Evolutionary conservation across 768 basidiomycete genomes (phyloP).

Genomic region (Mycena sanguinolenta): DNA sequence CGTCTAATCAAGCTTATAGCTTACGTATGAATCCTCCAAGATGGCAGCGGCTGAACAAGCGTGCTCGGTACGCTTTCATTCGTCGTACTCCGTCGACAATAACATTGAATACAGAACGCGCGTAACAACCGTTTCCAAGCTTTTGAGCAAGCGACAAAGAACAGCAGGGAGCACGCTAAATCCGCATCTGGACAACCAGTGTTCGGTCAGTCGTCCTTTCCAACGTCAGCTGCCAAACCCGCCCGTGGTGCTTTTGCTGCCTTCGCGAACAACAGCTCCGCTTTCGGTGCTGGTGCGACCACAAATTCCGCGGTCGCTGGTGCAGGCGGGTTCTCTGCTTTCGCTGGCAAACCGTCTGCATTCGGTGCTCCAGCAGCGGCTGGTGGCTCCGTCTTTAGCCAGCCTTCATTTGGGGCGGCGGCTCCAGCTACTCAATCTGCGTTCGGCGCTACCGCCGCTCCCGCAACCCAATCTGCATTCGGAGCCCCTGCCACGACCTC

Average conservation of each 20-base stretch:
- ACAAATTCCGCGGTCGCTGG: conserved; percentile 45
- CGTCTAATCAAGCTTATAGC: conserved; percentile 42
- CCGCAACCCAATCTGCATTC: conserved; percentile 41
- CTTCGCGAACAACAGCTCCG: conserved; percentile 31
- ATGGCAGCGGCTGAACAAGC: conserved; percentile 66
- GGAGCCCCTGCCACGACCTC: conserved; percentile 26
- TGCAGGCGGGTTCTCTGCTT: conserved; percentile 38
- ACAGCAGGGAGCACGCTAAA: conserved; percentile 43
- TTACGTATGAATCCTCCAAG: conserved; percentile 70
- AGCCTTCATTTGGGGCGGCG: conserved; percentile 34
- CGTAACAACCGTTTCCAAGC: conserved; percentile 62
- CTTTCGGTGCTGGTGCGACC: conserved; percentile 38
- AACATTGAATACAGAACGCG: conserved; percentile 54
- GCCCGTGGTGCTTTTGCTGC: conserved; percentile 29
- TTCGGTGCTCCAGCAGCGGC: conserved; percentile 31
- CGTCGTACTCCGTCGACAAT: neutral
- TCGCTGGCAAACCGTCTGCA: conserved; percentile 32
- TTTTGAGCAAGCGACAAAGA: conserved; percentile 65
- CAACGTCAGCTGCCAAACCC: conserved; percentile 34
- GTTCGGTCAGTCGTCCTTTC: conserved; percentile 42
- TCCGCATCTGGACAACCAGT: conserved; percentile 51
- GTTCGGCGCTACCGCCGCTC: conserved; percentile 45
- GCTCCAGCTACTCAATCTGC: conserved; percentile 46
- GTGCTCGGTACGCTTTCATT: conserved; percentile 49
- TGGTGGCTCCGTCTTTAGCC: conserved; percentile 46